Percentiles rank a stretch among this genome's conserved stretches.
phyloP scores from a whole-genome alignment of 2,329 filamentous ascomycete genomes.

The Zarea fungicola region DNA sequence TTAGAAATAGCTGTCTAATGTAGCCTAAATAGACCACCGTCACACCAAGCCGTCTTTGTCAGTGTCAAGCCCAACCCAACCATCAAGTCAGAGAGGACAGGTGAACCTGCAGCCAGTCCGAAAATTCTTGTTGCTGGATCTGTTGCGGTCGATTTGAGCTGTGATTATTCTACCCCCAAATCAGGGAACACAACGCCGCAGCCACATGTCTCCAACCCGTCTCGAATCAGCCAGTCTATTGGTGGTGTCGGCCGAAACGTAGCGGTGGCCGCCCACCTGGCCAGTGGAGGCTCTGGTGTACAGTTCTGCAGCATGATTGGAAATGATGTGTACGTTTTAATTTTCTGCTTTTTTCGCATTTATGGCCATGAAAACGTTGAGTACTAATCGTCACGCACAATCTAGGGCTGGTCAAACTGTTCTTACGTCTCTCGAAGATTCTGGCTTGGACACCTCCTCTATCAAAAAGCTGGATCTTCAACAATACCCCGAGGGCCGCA shows the following conservation, averaged over 20 bases:
- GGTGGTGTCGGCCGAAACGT: slow-evolving; percentile 94
- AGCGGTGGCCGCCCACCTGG: slow-evolving; percentile 71
- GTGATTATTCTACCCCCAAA: slow-evolving; percentile 55
- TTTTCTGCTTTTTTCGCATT: slow-evolving; percentile 1
- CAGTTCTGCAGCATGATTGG: slow-evolving; percentile 76
- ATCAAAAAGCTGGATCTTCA: slow-evolving; percentile 53
- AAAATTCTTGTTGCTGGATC: slow-evolving; percentile 79
- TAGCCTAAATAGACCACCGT: slow-evolving; percentile 24
- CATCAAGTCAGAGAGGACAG: not conserved
- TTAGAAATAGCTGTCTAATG: slow-evolving; percentile 29
- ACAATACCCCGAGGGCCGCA: slow-evolving; percentile 53
- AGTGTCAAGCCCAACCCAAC: not conserved
- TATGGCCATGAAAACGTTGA: not conserved
- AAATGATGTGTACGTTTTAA: slow-evolving; percentile 58
- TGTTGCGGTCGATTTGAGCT: slow-evolving; percentile 80
- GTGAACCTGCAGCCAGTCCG: not conserved
- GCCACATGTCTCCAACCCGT: slow-evolving; percentile 79
- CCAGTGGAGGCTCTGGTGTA: slow-evolving; percentile 55
- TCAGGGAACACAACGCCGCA: slow-evolving; percentile 36
- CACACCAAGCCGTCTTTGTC: not conserved
- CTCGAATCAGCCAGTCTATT: slow-evolving; percentile 72
- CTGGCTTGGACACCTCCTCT: slow-evolving; percentile 59
- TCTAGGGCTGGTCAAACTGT: slow-evolving; percentile 66
- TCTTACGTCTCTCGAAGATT: slow-evolving; percentile 56
- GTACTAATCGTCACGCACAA: slow-evolving; percentile 1